These are phyloP conservation scores for Cokeromyces recurvatus DNA, from an alignment of 371 early-diverging fungal genomes.

Conservation along the genomic window DNA sequence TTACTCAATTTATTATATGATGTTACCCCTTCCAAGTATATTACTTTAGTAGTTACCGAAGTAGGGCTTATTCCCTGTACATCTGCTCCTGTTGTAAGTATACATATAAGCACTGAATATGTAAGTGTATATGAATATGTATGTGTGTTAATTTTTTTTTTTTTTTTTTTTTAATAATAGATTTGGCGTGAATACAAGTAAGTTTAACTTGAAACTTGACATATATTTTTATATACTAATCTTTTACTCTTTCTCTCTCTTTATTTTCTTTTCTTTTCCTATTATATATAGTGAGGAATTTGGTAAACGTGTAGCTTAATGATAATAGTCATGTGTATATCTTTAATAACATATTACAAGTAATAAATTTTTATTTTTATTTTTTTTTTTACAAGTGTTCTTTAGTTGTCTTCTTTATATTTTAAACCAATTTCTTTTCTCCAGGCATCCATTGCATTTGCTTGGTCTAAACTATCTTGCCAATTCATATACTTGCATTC, in stretches of 20 bases:
- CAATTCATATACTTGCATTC: conserved; percentile 44
- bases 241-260: background rate
- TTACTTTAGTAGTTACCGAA: conserved; percentile 91
- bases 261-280: too few relatives aligned
- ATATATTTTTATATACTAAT: too few relatives aligned
- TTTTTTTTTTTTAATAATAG: conserved; percentile 20
- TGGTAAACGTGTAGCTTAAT: conserved; percentile 30
- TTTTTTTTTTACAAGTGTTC: too few relatives aligned
- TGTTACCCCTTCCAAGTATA: conserved; percentile 90
- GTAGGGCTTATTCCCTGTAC: conserved; percentile 94
- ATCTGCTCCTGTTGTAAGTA: conserved; percentile 78
- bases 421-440: conserved; percentile 40
- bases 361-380: conserved; percentile 1
- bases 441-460: conserved; percentile 40
- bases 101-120: too few relatives aligned
- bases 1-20: conserved; percentile 89
- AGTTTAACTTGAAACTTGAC: conserved; percentile 9
- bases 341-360: background rate
- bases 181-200: conserved; percentile 58
- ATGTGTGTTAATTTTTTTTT: background rate
- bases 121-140: background rate
- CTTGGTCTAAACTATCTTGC: conserved; percentile 39
- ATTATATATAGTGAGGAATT: conserved; percentile 36
- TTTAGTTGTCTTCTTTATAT: conserved; percentile 32
- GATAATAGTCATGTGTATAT: too few relatives aligned